Evolutionary conservation across 2,329 filamentous ascomycete species (phyloP), one percentile per base, ranked within the genome.

Genomic region (Fusarium brevicatenulatum): DNA sequence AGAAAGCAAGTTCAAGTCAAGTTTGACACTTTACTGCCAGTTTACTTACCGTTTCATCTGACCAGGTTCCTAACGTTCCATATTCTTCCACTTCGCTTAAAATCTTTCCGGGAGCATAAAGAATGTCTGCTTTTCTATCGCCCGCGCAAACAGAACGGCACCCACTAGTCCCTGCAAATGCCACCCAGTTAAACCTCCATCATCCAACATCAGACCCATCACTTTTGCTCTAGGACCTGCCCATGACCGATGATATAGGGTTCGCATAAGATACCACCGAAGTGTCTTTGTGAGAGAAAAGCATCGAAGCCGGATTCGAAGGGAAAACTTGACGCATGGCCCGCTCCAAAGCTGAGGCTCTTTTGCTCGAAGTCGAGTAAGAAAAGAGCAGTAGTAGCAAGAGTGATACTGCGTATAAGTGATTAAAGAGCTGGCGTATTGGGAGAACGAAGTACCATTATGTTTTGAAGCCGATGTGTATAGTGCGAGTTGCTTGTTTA

Each of bases 1-100:
- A 12, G 4, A 5, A 12, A 9, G 9, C 8, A 42, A 21, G 1
- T 21, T 32, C 30, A 13, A 32, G 32, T 10, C 9, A 28, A 18
- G 1, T 13, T 15, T 1, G 8, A 9, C 1, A 9, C 4, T 7
- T 7, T 5, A 13, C 8, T n/a, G n/a, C n/a, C n/a, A n/a, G n/a
- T n/a, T n/a, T 6, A 1, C 4, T 21, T 13, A 5, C 11, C 5
- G 4, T 7, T 9, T 1, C 12, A 28, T 15, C 1, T 5, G 1
- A 21, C 44, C 12, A 7, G 3, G 12, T 10, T 7, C 6, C 25
- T 21, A 15, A 4, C 7, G 12, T 4, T 13, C 21, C 10, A 18
- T 0, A 8, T 9, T 12, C 15, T 23, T 11, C 9, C 3, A 28
- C 3, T 4, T 28, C 21, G 8, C 19, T 5, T 4, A 5, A 15